phyloP scores from a whole-genome alignment of 139 green algal genomes.

The Coccomyxa sp. region DNA sequence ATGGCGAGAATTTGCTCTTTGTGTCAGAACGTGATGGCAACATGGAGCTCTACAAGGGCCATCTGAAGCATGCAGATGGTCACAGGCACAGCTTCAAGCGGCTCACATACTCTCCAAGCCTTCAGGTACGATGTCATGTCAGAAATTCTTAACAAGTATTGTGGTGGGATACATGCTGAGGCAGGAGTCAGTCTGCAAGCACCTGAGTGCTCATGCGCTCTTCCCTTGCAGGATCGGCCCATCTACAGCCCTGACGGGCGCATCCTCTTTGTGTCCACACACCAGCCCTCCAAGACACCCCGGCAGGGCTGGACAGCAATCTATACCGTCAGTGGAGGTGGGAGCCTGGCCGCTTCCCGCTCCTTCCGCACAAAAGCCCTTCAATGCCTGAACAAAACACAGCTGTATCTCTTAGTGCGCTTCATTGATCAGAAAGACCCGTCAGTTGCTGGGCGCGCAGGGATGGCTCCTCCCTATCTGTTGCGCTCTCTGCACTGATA shows the following conservation, averaged over 20 bases:
- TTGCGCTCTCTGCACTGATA: not conserved
- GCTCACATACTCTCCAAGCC: not conserved
- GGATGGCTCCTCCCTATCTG: no score
- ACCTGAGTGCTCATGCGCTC: not conserved
- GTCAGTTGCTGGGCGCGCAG: not conserved
- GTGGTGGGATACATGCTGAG: not conserved
- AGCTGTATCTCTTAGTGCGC: not conserved
- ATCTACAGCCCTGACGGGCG: not conserved
- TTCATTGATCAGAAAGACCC: not conserved
- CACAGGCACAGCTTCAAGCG: not conserved
- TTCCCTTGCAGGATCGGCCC: not conserved
- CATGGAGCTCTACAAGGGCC: not conserved
- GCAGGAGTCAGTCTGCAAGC: not conserved
- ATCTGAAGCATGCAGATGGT: not conserved
- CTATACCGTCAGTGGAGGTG: not conserved
- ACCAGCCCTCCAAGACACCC: not conserved
- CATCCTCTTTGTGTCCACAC: conserved; percentile 1
- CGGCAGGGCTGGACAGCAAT: conserved; percentile 1
- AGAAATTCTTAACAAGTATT: not conserved
- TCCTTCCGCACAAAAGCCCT: not conserved
- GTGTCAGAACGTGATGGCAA: conserved; percentile 4
- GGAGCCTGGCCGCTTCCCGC: not conserved
- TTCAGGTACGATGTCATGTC: not conserved
- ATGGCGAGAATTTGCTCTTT: not conserved
- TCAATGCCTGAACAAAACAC: not conserved